Base-by-base conservation (phyloP, 768 basidiomycete species). In the Calocybe cyanea region DNA sequence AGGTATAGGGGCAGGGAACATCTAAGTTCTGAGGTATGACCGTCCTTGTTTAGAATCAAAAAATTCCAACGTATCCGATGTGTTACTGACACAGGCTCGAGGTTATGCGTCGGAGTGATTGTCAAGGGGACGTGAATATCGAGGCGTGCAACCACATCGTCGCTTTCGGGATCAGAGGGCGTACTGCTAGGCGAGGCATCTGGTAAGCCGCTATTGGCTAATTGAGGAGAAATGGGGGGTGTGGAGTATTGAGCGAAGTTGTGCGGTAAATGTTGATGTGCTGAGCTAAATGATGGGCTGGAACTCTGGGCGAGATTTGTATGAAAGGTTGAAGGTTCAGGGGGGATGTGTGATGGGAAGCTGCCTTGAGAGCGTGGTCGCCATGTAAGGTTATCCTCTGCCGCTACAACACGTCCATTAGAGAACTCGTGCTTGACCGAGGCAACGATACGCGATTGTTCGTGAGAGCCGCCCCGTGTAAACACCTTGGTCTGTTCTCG, bases 11-110 rank as follows among this genome's bases (percentile, higher is more conserved):
- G 95, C 4, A 97, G 74, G 1, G 92, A 92, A 63, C 95, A 97
- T 13, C 93, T 83, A n/a, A 98, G 73, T 63, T 97, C 92, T 7
- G 92, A 94, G 2, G 83, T 85, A 60, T 97, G 95, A 0, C 93
- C 93, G 59, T 97, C 95, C 6, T 75, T 73, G 60, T 97, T 98
- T 51, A 73, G 74, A 58, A 94, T 85, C 42, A 83, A 69, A 50
- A 91, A 85, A 13, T 63, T 77, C 88, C 88, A 90, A 31, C 85
- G 77, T 55, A 97, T 76, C 39, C 87, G 83, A 65, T 98, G 91
- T 2, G 73, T 72, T 17, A 92, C 72, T 15, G 68, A 66, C 44
- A 94, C 81, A 0, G 93, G 93, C 48, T 88, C 85, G 24, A 88
- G 70, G 4, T 69, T 45, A 50, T 92, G 90, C 0, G 85, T 81